phyloP scores from a whole-genome alignment of 2,329 filamentous ascomycete species.

The Aspergillus fijiensis region DNA sequence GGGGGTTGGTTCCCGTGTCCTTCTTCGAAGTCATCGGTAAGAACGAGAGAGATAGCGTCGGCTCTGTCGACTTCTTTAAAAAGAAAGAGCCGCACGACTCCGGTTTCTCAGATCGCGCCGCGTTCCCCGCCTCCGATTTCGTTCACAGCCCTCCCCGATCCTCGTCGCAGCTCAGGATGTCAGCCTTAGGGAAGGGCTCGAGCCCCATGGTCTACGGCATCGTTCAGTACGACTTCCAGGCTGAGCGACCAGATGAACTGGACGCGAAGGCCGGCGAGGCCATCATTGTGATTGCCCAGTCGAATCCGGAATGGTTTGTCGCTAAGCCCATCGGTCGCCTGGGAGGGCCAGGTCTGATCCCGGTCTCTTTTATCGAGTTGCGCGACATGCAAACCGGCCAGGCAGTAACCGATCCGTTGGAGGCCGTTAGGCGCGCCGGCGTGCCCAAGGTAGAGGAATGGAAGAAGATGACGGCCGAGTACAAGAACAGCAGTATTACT shows the following conservation, averaged over 20 bases:
- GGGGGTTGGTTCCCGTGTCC: slow-evolving; percentile 87
- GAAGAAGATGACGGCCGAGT: slow-evolving; percentile 99
- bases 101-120: slow-evolving; percentile 69
- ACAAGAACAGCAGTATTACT: slow-evolving; percentile 98
- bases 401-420: slow-evolving; percentile 75
- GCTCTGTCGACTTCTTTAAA: slow-evolving; percentile 57
- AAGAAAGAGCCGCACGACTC: slow-evolving; percentile 77
- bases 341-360: slow-evolving; percentile 93
- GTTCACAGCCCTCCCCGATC: slow-evolving; percentile 18
- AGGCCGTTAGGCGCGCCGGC: slow-evolving; percentile 82
- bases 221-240: slow-evolving; percentile 95
- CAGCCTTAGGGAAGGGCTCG: slow-evolving; percentile 52
- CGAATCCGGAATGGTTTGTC: slow-evolving; percentile 98
- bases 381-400: slow-evolving; percentile 87
- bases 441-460: slow-evolving; percentile 96
- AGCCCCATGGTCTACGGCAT: slow-evolving; percentile 95
- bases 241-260: slow-evolving; percentile 91
- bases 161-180: slow-evolving; percentile 41
- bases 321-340: slow-evolving; percentile 97
- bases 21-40: slow-evolving; percentile 93
- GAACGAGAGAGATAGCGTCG: slow-evolving; percentile 83
- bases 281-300: slow-evolving; percentile 97
- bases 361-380: slow-evolving; percentile 95
- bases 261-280: slow-evolving; percentile 94
- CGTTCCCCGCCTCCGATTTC: slow-evolving; percentile 29